Base-by-base conservation (phyloP, 495 filamentous ascomycete species). In the Aspergillus affinis region DNA sequence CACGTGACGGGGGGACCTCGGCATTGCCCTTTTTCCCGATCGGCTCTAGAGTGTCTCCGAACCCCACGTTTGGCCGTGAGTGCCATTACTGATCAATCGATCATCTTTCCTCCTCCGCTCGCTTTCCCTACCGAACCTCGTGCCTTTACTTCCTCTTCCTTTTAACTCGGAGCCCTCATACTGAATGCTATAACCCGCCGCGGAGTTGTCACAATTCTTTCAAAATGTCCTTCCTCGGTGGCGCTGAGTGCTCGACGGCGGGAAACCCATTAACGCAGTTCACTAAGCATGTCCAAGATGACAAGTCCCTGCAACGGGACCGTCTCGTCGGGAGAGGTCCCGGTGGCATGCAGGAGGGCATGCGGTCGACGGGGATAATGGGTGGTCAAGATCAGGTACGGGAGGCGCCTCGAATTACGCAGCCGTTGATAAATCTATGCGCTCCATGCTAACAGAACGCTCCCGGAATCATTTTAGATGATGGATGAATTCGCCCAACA, bases 201-300 rank as follows among this genome's bases (percentile, higher is more conserved):
- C 36, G 18, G 13, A 23, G 19, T 32, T 36, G 29, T 45, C 27
- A 20, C 53, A 44, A 55, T 6, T 18, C 30, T 12, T n/a, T 18
- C 51, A 65, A 52, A 30, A 97, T 97, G 94, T 95, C 92, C 21
- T 97, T 98, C 72, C 82, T 97, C 62, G 90, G 90, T 75, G 93
- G 93, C 65, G 90, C 92, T 64, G 94, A 98, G 76, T 98, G 94
- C 81, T 98, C 94, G 51, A 97, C 94, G 47, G 92, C 90, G 55
- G 91, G 87, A 67, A 98, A 98, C 75, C 95, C 95, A 56, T 87
- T 98, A 59, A 91, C 89, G 67, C 95, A 97, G 82, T 96, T 98
- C 72, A 88, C 90, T 29, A 98, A 98, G 72, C 91, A 96, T 70
- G 89, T 92, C 54, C 87, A 91, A 66, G 90, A 96, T 78, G 94